Conservation (phyloP, 73 alveolate genomes). For the Paraurostyla sp. region DNA sequence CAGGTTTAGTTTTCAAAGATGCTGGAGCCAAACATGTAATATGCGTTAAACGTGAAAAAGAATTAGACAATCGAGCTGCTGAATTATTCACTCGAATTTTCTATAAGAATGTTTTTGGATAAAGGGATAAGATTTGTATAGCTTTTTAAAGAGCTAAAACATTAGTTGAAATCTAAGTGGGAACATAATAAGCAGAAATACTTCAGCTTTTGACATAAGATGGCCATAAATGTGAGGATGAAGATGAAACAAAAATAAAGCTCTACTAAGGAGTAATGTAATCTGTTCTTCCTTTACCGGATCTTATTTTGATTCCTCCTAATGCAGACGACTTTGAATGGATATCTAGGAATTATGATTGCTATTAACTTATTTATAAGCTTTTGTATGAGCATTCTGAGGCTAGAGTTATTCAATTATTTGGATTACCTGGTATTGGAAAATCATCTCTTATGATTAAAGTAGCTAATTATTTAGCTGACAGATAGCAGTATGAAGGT, state of each 20-base stretch:
- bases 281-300: background rate
- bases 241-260: background rate
- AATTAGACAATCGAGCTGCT: slow-evolving; percentile 8
- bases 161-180: background rate
- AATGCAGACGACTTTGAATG: background rate
- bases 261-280: background rate
- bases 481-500: background rate
- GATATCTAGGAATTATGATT: background rate
- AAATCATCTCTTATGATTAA: slow-evolving; percentile 4
- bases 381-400: background rate
- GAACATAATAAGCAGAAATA: background rate
- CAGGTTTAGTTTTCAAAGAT: background rate
- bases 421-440: slow-evolving; percentile 26
- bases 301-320: background rate
- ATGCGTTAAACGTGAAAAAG: background rate
- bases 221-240: background rate
- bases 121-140: background rate
- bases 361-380: background rate
- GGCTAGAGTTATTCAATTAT: background rate
- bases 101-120: background rate
- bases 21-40: background rate
- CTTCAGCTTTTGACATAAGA: background rate
- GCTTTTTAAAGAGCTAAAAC: background rate
- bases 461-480: background rate
- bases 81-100: background rate